phyloP scores from a whole-genome alignment of 352 stramenopile species.

The Phytopythium oedochilum region DNA sequence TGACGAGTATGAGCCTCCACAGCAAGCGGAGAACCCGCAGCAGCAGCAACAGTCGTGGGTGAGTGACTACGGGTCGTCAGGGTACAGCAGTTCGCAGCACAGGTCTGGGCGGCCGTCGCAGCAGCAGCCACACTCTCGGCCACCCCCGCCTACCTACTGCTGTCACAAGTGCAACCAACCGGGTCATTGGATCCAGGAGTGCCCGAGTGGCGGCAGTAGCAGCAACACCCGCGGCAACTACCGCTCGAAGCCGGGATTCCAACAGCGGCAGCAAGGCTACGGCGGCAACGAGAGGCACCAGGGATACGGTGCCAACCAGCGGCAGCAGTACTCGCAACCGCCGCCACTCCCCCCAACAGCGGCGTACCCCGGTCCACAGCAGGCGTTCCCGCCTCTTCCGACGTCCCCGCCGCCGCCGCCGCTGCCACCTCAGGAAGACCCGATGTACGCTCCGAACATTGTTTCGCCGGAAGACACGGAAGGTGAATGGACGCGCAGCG shows the following conservation, averaged over 20 bases:
- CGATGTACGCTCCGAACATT: slow-evolving; percentile 1
- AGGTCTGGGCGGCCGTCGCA: slow-evolving; percentile 18
- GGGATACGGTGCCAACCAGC: not conserved
- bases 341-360: not conserved
- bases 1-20: slow-evolving; percentile 11
- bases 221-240: not conserved
- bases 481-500: slow-evolving; percentile 3
- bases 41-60: slow-evolving; percentile 10
- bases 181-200: slow-evolving; percentile 81
- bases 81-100: slow-evolving; percentile 10
- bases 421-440: not conserved
- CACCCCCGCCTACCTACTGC: slow-evolving; percentile 56
- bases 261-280: not conserved
- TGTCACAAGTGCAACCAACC: slow-evolving; percentile 75
- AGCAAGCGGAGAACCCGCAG: slow-evolving; percentile 1
- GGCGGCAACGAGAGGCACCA: not conserved
- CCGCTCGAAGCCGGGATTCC: slow-evolving; percentile 3
- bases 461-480: slow-evolving; percentile 1
- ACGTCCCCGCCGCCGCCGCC: not conserved
- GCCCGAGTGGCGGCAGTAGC: slow-evolving; percentile 25
- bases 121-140: slow-evolving; percentile 14
- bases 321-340: slow-evolving; percentile 6
- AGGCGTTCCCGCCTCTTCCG: slow-evolving; percentile 4
- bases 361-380: slow-evolving; percentile 7
- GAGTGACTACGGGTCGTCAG: not conserved